phyloP scores from a whole-genome alignment of 768 basidiomycete species.

The Goffeauzyma gilvescens region DNA sequence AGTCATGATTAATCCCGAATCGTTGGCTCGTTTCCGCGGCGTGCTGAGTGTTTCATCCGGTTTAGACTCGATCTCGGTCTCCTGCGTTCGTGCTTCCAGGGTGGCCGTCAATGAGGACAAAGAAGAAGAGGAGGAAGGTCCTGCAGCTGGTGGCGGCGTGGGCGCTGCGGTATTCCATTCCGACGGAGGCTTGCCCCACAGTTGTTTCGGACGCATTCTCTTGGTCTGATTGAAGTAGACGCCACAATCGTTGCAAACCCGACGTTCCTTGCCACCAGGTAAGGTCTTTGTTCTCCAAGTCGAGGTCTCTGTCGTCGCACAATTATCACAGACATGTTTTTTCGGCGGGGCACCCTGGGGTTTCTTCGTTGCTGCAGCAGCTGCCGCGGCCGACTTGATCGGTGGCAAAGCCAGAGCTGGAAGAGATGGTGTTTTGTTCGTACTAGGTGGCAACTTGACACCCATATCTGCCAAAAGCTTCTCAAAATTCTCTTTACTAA shows the following conservation, averaged over 20 bases:
- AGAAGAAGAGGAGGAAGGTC: no score
- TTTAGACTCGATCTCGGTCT: no score
- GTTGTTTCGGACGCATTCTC: slow-evolving; percentile 10
- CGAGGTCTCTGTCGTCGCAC: slow-evolving; percentile 8
- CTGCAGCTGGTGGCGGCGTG: no score
- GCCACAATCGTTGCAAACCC: slow-evolving; percentile 11
- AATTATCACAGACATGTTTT: slow-evolving; percentile 12
- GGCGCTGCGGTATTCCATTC: no score
- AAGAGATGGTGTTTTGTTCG: neutral
- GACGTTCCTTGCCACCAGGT: slow-evolving; percentile 6
- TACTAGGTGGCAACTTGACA: neutral
- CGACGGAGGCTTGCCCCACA: no score
- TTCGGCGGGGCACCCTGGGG: neutral
- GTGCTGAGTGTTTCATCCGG: no score
- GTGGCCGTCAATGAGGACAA: no score
- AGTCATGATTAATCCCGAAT: no score
- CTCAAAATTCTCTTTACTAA: slow-evolving; percentile 12
- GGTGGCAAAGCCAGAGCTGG: neutral
- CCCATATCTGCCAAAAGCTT: slow-evolving; percentile 9
- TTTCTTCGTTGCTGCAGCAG: neutral
- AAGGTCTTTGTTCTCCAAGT: slow-evolving; percentile 8
- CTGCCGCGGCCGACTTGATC: neutral
- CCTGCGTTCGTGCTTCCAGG: no score
- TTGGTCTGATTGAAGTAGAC: slow-evolving; percentile 12
- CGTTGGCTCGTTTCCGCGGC: no score